Evolutionary conservation across 441 rosid genomes (phyloP).

Genomic region (Euphorbia celastroides): DNA sequence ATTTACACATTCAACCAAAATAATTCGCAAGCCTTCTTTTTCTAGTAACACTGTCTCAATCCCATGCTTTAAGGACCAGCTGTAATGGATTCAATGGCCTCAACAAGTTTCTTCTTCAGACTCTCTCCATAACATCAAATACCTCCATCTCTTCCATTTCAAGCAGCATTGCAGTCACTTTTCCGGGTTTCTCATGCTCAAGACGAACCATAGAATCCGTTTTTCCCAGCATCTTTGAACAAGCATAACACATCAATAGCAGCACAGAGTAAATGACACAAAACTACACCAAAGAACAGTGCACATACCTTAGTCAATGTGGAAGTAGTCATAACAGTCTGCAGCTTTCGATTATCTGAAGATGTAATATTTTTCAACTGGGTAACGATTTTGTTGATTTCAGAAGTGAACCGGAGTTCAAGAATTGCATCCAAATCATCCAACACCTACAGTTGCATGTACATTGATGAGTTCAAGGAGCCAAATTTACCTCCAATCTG

Average conservation of each 20-base stretch:
- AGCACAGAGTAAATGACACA: neutral
- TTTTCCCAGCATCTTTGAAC: constrained; percentile 29
- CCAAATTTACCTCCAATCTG: neutral
- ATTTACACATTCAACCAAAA: neutral
- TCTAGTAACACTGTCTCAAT: no score
- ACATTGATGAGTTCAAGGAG: neutral
- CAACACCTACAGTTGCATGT: constrained; percentile 6
- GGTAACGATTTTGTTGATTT: constrained; percentile 10
- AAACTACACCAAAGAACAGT: neutral
- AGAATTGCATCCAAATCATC: constrained; percentile 13
- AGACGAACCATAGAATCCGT: constrained; percentile 23
- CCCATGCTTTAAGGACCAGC: constrained; percentile 17
- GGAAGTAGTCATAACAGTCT: constrained; percentile 26
- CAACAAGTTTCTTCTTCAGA: constrained; percentile 50
- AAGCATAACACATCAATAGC: neutral
- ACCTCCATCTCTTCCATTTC: constrained; percentile 72
- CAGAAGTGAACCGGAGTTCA: constrained; percentile 4
- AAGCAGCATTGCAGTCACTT: constrained; percentile 63
- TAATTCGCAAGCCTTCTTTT: neutral
- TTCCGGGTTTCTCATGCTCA: constrained; percentile 35
- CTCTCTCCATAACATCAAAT: constrained; percentile 46
- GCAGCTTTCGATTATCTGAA: neutral
- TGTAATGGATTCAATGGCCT: constrained; percentile 37
- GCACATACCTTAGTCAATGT: constrained; percentile 23
- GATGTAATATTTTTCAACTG: neutral